Conservation (phyloP, 768 basidiomycete species). For the Crepidotus variabilis region DNA sequence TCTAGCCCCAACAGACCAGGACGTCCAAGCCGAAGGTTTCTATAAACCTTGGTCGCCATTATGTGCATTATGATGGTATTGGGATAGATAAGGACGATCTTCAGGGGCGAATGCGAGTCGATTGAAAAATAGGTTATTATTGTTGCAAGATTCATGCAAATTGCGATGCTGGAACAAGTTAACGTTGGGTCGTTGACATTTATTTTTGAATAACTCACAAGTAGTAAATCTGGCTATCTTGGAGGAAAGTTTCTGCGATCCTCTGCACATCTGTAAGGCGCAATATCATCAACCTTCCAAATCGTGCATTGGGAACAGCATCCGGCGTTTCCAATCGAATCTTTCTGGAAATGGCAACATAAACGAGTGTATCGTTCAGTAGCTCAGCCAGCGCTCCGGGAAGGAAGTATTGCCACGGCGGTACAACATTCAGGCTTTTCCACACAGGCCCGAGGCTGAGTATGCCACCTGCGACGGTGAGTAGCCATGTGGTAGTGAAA, state of each 20-base stretch:
- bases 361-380: conserved; percentile 2
- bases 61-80: not conserved
- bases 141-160: not conserved
- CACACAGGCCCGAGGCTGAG: not conserved
- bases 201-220: not conserved
- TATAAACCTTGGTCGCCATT: not conserved
- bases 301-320: not conserved
- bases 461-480: conserved; percentile 1
- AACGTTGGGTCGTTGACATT: not conserved
- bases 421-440: not conserved
- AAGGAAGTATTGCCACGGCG: not conserved
- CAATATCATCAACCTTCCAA: not conserved
- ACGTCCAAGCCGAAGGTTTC: not conserved
- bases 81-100: not conserved
- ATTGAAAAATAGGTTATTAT: not conserved
- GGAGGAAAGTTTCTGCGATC: conserved; percentile 2
- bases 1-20: not conserved
- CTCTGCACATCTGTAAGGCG: not conserved
- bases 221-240: conserved; percentile 4
- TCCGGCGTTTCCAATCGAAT: not conserved
- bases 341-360: conserved; percentile 2
- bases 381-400: not conserved
- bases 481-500: not conserved
- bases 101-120: not conserved
- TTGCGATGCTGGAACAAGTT: not conserved